These are phyloP conservation scores for Ganoderma boninense DNA, from an alignment of 1,284 basidiomycete genomes.

Conservation along the genomic window DNA sequence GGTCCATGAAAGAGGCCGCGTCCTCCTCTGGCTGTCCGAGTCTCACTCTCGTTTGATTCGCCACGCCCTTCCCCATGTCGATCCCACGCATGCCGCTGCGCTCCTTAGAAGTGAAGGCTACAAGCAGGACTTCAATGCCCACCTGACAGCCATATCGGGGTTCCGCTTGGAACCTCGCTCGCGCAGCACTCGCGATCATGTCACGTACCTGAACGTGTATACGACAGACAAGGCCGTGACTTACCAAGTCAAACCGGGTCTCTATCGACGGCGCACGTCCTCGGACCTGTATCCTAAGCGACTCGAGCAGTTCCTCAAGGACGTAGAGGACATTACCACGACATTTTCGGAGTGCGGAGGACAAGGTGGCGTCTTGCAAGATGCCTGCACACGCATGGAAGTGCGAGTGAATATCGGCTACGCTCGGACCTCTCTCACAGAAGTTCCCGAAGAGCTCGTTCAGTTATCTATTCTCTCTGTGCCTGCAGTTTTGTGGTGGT, in stretches of 20 bases:
- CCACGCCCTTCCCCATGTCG: not conserved
- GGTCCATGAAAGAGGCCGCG: not conserved
- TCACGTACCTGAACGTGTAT: constrained; percentile 1
- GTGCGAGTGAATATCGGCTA: too few relatives aligned
- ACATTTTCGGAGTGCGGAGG: too few relatives aligned
- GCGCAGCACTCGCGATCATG: not conserved
- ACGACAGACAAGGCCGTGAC: not conserved
- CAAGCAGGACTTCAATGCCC: not conserved
- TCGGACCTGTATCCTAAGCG: not conserved
- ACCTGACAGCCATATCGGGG: not conserved
- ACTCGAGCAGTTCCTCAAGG: not conserved
- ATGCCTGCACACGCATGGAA: too few relatives aligned
- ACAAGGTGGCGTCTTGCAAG: too few relatives aligned
- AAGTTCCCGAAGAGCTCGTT: too few relatives aligned
- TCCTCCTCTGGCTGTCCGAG: not conserved
- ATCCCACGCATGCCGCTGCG: not conserved
- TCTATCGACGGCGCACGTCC: not conserved
- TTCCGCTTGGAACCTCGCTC: not conserved
- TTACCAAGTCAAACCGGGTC: not conserved
- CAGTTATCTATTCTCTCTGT: not conserved
- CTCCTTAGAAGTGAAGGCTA: not conserved
- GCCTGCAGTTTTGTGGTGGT: not conserved
- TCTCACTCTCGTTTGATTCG: not conserved
- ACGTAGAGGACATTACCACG: too few relatives aligned
- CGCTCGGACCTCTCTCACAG: too few relatives aligned